Evolutionary conservation across 2,329 filamentous ascomycete genomes (phyloP), one percentile per base, ranked within the genome.

Genomic region (Xylogone sp.): DNA sequence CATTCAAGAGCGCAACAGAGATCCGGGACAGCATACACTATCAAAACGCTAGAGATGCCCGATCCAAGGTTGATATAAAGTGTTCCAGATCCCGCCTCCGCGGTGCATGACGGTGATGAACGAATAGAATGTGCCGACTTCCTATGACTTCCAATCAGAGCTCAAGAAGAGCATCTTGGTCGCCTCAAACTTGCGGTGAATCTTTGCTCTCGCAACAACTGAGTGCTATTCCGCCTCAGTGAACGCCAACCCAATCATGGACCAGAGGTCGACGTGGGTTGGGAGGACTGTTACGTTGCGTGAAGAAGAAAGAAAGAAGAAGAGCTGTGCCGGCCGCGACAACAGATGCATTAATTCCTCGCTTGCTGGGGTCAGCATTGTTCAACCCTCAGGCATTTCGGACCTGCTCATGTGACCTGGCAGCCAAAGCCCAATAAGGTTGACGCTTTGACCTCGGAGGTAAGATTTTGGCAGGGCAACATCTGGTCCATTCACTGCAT

Each of bases 181-280:
- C 59, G 57, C 62, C 64, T 67, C 65, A 67, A 67, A 67, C 65
- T 60, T 64, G 63, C 61, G 65, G 61, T 63, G 31, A 52, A 55
- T 56, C 52, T n/a, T n/a, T 63, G 45, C 46, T 65, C 63, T 67
- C 56, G 63, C 64, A 66, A 65, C 63, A 55, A 50, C 59, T 56
- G 53, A 60, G 58, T 27, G 48, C 46, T 47, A 21, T 44, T 42
- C 24, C 54, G 58, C 50, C 52, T 51, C 59, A 56, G 59, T 55
- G 61, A 55, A 59, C 57, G 53, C 57, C 63, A 62, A 65, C 60
- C 63, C 59, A 39, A 59, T 56, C 58, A 55, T 42, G 58, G 48
- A 50, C 50, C 49, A 54, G 29, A 50, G n/a, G 59, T 54, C 57
- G 59, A 57, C 43, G 48, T 45, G 57, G 61, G 62, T 57, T 65